phyloP scores from a whole-genome alignment of 1,284 basidiomycete genomes.

The Puccinia novopanici region DNA sequence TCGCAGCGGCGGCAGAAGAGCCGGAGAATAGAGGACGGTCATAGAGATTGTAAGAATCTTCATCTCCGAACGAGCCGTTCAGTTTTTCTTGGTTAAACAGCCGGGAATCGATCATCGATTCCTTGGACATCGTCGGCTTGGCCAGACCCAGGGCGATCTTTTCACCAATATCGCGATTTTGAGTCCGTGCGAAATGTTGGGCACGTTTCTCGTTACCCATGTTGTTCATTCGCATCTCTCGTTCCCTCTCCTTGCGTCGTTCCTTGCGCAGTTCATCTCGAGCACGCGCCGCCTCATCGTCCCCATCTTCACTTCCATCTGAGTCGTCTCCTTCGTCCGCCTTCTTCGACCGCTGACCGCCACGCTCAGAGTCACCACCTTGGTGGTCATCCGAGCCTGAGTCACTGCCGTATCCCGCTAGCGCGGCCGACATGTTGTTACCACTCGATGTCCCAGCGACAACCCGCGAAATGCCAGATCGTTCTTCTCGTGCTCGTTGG shows the following conservation, averaged over 20 bases:
- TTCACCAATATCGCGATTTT: slow-evolving; percentile 98
- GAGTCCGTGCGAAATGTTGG: slow-evolving; percentile 88
- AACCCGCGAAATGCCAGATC: slow-evolving; percentile 68
- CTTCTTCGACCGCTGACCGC: slow-evolving; percentile 8
- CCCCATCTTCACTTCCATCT: slow-evolving; percentile 62
- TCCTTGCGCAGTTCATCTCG: slow-evolving; percentile 88
- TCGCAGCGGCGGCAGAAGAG: slow-evolving; percentile 90
- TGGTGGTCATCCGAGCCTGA: slow-evolving; percentile 46
- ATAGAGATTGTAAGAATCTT: slow-evolving; percentile 90
- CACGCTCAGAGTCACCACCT: slow-evolving; percentile 31
- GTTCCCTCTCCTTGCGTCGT: slow-evolving; percentile 88
- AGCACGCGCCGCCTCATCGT: slow-evolving; percentile 80
- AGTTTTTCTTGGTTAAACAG: slow-evolving; percentile 95
- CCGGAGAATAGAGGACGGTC: slow-evolving; percentile 95
- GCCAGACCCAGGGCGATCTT: slow-evolving; percentile 97
- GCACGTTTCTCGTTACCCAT: slow-evolving; percentile 97
- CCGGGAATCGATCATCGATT: slow-evolving; percentile 93
- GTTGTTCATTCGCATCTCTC: slow-evolving; percentile 97
- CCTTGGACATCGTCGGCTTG: slow-evolving; percentile 91
- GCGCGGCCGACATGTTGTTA: slow-evolving; percentile 69
- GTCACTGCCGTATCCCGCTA: slow-evolving; percentile 66
- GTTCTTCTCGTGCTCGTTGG: slow-evolving; percentile 91
- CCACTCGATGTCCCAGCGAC: slow-evolving; percentile 56
- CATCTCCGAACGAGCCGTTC: slow-evolving; percentile 77
- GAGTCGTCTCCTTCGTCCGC: neutral